phyloP scores from a whole-genome alignment of 306 rosid genomes.

The Acacia crassicarpa region DNA sequence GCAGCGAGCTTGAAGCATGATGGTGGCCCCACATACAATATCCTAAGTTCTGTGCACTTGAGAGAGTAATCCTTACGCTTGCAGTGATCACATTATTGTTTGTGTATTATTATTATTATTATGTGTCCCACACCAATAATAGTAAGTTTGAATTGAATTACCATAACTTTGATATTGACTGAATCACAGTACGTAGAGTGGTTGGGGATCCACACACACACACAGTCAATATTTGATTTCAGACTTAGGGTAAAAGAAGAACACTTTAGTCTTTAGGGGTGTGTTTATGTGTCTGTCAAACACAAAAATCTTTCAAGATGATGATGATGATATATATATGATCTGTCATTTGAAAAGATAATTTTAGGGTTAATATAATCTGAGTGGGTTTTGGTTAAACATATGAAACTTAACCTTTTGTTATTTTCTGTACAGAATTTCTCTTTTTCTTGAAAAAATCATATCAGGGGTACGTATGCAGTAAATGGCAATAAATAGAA shows the following conservation, averaged over 20 bases:
- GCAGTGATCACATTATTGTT: background rate
- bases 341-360: background rate
- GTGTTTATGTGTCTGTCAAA: no score
- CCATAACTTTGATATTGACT: background rate
- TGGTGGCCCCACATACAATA: background rate
- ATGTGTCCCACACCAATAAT: slow-evolving; percentile 12
- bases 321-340: no score
- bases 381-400: background rate
- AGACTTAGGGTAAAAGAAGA: background rate
- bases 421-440: background rate
- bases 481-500: slow-evolving; percentile 3
- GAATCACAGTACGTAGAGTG: background rate
- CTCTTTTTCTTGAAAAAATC: background rate
- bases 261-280: no score
- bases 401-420: background rate
- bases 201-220: background rate
- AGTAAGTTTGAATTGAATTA: background rate
- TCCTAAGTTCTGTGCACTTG: background rate
- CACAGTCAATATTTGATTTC: background rate
- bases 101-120: slow-evolving; percentile 14
- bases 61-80: background rate
- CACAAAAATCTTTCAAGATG: background rate
- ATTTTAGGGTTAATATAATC: background rate
- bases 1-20: background rate
- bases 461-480: background rate